Evolutionary conservation across 2,329 filamentous ascomycete genomes (phyloP), one percentile per base, ranked within the genome.

Genomic region (Calonectria honghensis): DNA sequence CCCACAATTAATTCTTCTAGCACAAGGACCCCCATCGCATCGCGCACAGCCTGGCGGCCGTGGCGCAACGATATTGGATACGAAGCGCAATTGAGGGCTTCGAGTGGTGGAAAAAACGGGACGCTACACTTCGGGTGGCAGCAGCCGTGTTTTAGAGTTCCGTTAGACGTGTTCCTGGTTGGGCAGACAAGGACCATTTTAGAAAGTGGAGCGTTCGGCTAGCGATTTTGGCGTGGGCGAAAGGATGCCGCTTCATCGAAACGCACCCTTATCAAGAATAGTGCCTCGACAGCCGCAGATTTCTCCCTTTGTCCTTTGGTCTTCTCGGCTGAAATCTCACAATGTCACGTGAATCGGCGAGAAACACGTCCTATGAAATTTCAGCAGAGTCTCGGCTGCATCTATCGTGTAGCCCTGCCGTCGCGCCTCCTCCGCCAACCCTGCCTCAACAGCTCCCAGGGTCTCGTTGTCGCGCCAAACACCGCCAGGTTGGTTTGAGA

Each of bases 181-280:
- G 37, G 57, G 35, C 13, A 7, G 14, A 18, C 41, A 5, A 27
- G 1, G 51, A 54, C 18, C 6, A 29, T 31, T 29, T 54, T 29
- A 54, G 51, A 54, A 54, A 7, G 51, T 54, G 51, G 51, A 54
- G 35, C 35, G 20, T 16, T 27, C 35, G 35, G 31, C 35, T 63
- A 63, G 24, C 6, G 20, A 2, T 11, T 9, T 27, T n/a, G 18
- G 27, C 13, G 35, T n/a, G 35, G 32, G 20, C 35, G 57, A 63
- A 63, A n/a, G 27, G 51, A 54, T 54, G 31, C 24, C 14, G 3
- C 51, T 54, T 54, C 14, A 27, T 3, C 18, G 9, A 24, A 32
- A 32, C 51, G 45, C 51, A 41, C 41, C 39, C 52, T 57, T 41
- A 68, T 32, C 27, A n/a, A 57, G 66, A 24, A 68, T 57, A 59